Percentiles rank a stretch among this genome's conserved stretches.
phyloP scores from a whole-genome alignment of 1,139 yeast genomes.

The Diutina mesorugosa region DNA sequence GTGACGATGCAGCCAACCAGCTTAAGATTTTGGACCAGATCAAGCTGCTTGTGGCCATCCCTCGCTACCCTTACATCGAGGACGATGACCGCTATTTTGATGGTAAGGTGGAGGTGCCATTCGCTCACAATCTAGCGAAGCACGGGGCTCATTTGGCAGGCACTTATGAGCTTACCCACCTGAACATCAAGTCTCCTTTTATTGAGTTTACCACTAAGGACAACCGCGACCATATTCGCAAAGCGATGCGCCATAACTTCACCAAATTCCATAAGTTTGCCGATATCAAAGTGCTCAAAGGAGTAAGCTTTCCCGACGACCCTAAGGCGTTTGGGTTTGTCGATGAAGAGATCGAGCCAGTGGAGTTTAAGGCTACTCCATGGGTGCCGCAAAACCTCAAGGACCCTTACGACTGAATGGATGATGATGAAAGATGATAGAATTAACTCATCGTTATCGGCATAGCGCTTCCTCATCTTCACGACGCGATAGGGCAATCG shows the following conservation, averaged over 20 bases:
- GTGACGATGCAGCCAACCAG: not conserved
- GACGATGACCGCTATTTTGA: not conserved
- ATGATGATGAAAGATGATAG: too few relatives aligned
- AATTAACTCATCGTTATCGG: too few relatives aligned
- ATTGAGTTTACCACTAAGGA: not conserved
- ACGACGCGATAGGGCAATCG: too few relatives aligned
- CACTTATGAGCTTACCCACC: not conserved
- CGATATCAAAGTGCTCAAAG: not conserved
- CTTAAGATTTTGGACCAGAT: not conserved
- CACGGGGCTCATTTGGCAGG: not conserved
- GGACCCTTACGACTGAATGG: too few relatives aligned
- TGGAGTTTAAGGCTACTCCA: not conserved
- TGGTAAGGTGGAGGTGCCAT: not conserved
- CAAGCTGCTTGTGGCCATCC: not conserved
- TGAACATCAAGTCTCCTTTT: not conserved
- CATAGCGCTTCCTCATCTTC: too few relatives aligned
- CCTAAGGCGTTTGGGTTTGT: not conserved
- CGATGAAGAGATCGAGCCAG: not conserved
- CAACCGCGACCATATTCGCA: not conserved
- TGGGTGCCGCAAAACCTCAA: not conserved
- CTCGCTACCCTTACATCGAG: not conserved
- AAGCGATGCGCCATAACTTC: not conserved
- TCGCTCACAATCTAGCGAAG: not conserved
- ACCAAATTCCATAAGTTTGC: not conserved
- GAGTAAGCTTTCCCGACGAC: not conserved